Base-by-base conservation (phyloP, 768 basidiomycete species). In the Sutorius australiensis region DNA sequence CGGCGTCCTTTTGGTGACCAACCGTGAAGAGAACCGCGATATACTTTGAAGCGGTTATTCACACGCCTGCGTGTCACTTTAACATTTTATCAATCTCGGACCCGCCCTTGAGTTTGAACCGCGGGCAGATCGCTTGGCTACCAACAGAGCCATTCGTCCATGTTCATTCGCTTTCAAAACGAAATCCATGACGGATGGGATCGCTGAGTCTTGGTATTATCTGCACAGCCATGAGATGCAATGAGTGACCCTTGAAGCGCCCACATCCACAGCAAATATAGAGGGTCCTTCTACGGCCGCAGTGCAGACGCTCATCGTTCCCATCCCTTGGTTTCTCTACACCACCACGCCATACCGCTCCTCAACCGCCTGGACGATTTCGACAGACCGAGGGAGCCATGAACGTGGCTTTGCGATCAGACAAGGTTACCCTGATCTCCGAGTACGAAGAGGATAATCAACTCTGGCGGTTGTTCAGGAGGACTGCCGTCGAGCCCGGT, bases 401-500 rank as follows among this genome's bases (percentile, higher is more conserved):
- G 64, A 30, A 53, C 28, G 16, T 32, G 1, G 39, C 34, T 0
- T 40, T 61, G 16, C 24, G 28, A 33, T 65, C 66, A 9, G 32
- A 53, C 16, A 62, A 48, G 0, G 42, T 67, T 3, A 50, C 53
- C 31, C 37, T 67, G 33, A 16, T 43, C 5, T 17, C 55, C 13
- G 27, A 24, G 16, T 12, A 36, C 12, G 34, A 2, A 13, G 9
- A 47, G 13, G 7, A 49, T 5, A 43, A 49, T 5, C 41, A 47
- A 11, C 50, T 72, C 5, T 70, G 70, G 70, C 36, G 50, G 5
- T 43, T 44, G 33, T 54, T 72, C 10, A 59, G 39, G 46, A 55
- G 42, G 21, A 61, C 54, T 5, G 59, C 70, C 11, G 57, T 70
- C 32, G 70, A 70, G 30, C 59, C 68, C 6, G 42, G 53, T 14